Conservation (phyloP, 2,329 filamentous ascomycete genomes). For the Pyrenophora teres region DNA sequence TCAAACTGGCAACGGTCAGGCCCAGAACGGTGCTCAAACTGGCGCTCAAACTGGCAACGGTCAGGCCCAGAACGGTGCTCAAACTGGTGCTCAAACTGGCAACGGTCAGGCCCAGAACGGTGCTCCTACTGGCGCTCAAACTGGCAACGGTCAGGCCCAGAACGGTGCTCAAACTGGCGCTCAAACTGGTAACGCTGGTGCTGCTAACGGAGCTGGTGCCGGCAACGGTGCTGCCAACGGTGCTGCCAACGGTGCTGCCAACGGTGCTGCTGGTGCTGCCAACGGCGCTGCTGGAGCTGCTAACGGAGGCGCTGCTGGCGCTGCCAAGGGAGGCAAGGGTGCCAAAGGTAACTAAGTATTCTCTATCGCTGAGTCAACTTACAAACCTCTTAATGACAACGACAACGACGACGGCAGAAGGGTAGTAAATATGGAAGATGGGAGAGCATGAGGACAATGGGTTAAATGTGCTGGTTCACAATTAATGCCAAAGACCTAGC, state of each 20-base stretch:
- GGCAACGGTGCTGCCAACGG: slow-evolving; percentile 6
- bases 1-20: slow-evolving; percentile 33
- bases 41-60: slow-evolving; percentile 31
- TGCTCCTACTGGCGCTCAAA: slow-evolving; percentile 6
- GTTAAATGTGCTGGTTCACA: too few relatives aligned
- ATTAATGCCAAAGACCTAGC: too few relatives aligned
- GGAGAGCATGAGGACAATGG: too few relatives aligned
- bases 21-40: slow-evolving; percentile 23
- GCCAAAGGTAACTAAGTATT: too few relatives aligned
- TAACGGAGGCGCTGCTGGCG: not conserved
- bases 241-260: slow-evolving; percentile 4
- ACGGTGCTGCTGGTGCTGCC: slow-evolving; percentile 2
- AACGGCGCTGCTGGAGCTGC: not conserved
- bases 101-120: slow-evolving; percentile 35
- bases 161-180: not conserved
- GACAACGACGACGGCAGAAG: too few relatives aligned
- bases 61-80: slow-evolving; percentile 25
- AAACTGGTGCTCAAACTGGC: slow-evolving; percentile 18
- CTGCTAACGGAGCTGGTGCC: not conserved
- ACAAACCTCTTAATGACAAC: too few relatives aligned
- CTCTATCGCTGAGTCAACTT: too few relatives aligned
- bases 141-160: too few relatives aligned
- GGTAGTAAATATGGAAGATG: too few relatives aligned
- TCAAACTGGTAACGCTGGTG: not conserved
- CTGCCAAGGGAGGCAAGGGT: too few relatives aligned